These are phyloP conservation scores for Sarocladiaceae sp. DNA, from an alignment of 2,329 filamentous ascomycete genomes.

Conservation along the genomic window DNA sequence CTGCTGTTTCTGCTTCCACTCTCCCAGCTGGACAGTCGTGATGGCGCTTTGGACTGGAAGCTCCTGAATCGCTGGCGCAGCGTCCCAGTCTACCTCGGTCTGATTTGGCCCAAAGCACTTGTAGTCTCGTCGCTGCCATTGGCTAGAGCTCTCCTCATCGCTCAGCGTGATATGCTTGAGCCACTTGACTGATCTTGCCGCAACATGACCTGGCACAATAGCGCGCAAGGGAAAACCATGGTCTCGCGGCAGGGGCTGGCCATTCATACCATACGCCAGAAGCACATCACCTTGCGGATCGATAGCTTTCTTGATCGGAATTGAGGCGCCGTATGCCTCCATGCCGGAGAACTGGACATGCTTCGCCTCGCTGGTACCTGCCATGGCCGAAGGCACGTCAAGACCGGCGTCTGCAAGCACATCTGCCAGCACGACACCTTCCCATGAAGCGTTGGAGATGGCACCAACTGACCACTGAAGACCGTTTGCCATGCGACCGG, in stretches of 20 bases:
- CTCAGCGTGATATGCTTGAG: slow-evolving; percentile 59
- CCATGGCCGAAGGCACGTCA: slow-evolving; percentile 30
- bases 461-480: slow-evolving; percentile 57
- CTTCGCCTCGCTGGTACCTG: slow-evolving; percentile 32
- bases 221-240: slow-evolving; percentile 63
- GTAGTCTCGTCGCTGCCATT: slow-evolving; percentile 66
- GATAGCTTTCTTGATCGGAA: slow-evolving; percentile 54
- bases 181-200: slow-evolving; percentile 67
- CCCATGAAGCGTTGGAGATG: slow-evolving; percentile 57
- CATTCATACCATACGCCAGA: slow-evolving; percentile 66
- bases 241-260: slow-evolving; percentile 55
- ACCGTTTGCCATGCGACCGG: slow-evolving; percentile 45
- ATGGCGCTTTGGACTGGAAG: slow-evolving; percentile 66
- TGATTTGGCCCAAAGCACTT: slow-evolving; percentile 66
- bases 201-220: slow-evolving; percentile 62
- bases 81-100: slow-evolving; percentile 56
- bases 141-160: slow-evolving; percentile 60
- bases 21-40: slow-evolving; percentile 43
- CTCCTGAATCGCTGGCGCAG: slow-evolving; percentile 61
- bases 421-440: slow-evolving; percentile 51
- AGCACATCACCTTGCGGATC: slow-evolving; percentile 61
- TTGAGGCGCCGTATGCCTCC: slow-evolving; percentile 59
- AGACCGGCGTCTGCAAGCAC: slow-evolving; percentile 54
- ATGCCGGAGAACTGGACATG: slow-evolving; percentile 56
- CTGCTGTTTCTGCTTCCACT: slow-evolving; percentile 12